Conservation (phyloP, 2,329 filamentous ascomycete species). For the Colletotrichum simmondsii region DNA sequence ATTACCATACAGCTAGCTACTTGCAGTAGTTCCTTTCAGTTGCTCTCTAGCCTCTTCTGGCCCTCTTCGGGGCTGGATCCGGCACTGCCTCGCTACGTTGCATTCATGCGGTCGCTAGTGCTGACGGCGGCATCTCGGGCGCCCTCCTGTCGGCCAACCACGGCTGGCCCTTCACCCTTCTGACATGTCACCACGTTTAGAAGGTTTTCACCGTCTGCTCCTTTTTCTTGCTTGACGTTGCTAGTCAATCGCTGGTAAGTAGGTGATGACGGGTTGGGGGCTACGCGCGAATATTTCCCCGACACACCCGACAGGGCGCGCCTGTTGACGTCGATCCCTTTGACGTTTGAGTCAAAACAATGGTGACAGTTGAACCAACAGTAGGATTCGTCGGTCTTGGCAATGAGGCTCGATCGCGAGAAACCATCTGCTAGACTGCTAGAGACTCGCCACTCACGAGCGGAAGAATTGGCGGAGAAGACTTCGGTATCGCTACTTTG, state of each 20-base stretch:
- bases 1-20: background rate
- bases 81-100: background rate
- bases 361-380: background rate
- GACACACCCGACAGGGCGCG: background rate
- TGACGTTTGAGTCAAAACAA: background rate
- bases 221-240: background rate
- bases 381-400: background rate
- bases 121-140: background rate
- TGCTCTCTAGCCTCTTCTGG: background rate
- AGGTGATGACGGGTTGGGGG: background rate
- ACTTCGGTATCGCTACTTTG: background rate
- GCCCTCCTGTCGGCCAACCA: background rate
- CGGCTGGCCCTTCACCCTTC: background rate
- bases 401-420: background rate
- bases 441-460: no score
- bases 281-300: background rate
- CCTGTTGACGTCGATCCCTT: background rate
- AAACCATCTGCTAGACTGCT: no score
- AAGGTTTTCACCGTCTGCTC: background rate
- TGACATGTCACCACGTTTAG: background rate
- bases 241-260: background rate
- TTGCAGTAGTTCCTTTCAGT: background rate
- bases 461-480: background rate
- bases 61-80: background rate
- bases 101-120: constrained; percentile 11